These are phyloP conservation scores for Microascus cirrosus DNA, from an alignment of 2,329 filamentous ascomycete species.

Conservation along the genomic window DNA sequence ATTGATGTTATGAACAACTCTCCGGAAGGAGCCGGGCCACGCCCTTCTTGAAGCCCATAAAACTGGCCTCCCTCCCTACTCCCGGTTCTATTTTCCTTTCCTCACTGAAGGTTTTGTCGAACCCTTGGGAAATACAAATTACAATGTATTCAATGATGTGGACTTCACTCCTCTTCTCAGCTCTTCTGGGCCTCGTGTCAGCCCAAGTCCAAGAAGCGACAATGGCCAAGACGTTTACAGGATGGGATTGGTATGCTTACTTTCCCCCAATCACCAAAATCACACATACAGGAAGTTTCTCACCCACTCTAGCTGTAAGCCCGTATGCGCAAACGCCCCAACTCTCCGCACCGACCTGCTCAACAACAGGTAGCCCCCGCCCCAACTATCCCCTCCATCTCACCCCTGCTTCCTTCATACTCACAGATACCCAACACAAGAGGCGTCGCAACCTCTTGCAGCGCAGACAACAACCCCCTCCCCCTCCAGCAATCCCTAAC, in stretches of 20 bases:
- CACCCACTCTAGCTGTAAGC: neutral
- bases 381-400: neutral
- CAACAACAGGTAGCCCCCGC: neutral
- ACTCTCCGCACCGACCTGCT: neutral
- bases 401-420: neutral
- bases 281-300: neutral
- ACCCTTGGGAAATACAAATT: too few species aligned
- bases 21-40: too few species aligned
- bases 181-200: neutral
- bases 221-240: neutral
- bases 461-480: constrained; percentile 1
- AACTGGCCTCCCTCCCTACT: too few species aligned
- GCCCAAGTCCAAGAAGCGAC: neutral
- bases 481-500: neutral
- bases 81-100: too few species aligned
- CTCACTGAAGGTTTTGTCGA: too few species aligned
- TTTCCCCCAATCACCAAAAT: neutral
- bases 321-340: neutral
- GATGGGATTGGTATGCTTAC: neutral
- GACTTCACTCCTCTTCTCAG: neutral
- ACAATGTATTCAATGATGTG: neutral
- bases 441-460: neutral
- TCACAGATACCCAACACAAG: neutral
- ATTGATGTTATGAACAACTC: too few species aligned
- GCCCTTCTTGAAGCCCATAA: too few species aligned